Evolutionary conservation across 2,329 filamentous ascomycete species (phyloP).

Genomic region (Aureobasidium sp.): DNA sequence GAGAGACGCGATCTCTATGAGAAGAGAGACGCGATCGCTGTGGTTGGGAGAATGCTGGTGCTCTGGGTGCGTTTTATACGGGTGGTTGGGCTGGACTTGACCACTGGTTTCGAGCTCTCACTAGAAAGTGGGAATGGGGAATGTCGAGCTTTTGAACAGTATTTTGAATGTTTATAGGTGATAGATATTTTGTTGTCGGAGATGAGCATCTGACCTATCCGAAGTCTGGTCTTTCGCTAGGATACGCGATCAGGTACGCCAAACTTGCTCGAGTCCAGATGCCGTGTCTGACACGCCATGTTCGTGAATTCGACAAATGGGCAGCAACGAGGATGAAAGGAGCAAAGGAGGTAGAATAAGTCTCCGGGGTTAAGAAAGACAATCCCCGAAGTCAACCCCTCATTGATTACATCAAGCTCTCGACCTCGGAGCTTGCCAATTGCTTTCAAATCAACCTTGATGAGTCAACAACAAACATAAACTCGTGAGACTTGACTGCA

Average conservation of each 20-base stretch:
- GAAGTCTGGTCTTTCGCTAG: too few species aligned
- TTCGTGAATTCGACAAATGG: neutral
- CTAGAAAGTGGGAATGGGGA: too few species aligned
- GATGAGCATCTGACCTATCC: too few species aligned
- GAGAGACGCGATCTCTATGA: too few species aligned
- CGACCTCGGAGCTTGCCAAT: neutral
- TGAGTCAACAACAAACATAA: neutral
- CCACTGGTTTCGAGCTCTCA: too few species aligned
- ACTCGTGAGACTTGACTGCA: neutral
- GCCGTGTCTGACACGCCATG: neutral
- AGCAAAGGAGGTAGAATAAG: neutral
- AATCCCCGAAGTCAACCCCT: neutral
- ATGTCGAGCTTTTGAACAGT: too few species aligned
- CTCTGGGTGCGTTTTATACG: too few species aligned
- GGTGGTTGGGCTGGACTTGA: too few species aligned
- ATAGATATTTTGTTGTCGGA: too few species aligned
- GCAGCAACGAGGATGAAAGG: neutral
- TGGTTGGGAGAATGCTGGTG: too few species aligned
- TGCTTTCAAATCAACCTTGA: conserved; percentile 13
- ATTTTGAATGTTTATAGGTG: too few species aligned
- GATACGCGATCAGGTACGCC: neutral
- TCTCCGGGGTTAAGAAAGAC: neutral
- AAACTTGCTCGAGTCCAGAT: neutral
- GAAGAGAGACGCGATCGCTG: too few species aligned
- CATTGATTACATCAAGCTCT: neutral